Base-by-base conservation (phyloP, 1,139 yeast genomes). In the Diutina scorzettiae region DNA sequence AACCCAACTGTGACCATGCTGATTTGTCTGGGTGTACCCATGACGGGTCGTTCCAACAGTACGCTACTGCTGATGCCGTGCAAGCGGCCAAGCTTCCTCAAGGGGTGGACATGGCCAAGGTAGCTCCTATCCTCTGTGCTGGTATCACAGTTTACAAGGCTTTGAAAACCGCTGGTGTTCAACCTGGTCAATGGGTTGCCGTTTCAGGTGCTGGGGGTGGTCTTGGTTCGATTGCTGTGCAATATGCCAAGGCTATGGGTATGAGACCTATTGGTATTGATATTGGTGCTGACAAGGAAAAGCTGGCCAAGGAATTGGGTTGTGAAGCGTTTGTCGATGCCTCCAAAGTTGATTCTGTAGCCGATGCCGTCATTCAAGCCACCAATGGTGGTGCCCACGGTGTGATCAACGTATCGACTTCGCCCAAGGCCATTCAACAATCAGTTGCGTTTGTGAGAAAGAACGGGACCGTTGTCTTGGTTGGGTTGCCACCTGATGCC, bases 71-170 rank as follows among this genome's bases (percentile, higher is more conserved):
- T 18, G 50, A 49, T 33, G 49, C 50, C 28, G 47, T 48, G 23
- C 51, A 49, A 41, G 51, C 51, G 11, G 51, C 51, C 41, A 43
- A 42, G 28, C 46, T 49, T 36, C 50, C 51, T 16, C 40, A 46
- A 36, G 49, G 47, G 11, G 43, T 50, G 34, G 51, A 49, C 45
- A 48, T 49, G 50, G 43, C 47, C 36, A 46, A 44, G 37, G 45
- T 43, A 25, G 50, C 51, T 7, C 51, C 51, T 19, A 49, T 49
- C 37, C 44, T 49, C 46, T 49, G 51, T 41, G 51, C 51, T 7
- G 51, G 51, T 37, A 48, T 49, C 46, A 49, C 51, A 37, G 50
- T 47, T 18, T 49, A 49, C 49, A 49, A 49, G 49, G 51, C 51
- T 5, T 45, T 49, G 45, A 49, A 49, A 45, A 47, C 49, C 30